Conservation (phyloP, 2,329 filamentous ascomycete species). For the Aspergillus thermomutatus region DNA sequence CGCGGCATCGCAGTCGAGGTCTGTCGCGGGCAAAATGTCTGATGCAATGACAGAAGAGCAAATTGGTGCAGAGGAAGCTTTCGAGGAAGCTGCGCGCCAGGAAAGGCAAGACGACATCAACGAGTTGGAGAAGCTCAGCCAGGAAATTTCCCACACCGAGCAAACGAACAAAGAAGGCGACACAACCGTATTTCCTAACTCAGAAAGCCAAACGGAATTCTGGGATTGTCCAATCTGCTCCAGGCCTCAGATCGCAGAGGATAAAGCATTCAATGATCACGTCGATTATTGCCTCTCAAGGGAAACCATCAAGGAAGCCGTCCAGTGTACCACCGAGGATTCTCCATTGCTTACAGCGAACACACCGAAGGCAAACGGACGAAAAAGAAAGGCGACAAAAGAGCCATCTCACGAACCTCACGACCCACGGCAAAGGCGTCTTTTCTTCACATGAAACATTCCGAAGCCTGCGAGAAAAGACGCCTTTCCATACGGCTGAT, state of each 20-base stretch:
- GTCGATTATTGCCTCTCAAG: conserved; percentile 88
- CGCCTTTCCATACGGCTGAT: neutral
- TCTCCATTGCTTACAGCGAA: conserved; percentile 3
- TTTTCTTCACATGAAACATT: conserved; percentile 31
- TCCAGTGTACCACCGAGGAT: conserved; percentile 51
- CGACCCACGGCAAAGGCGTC: conserved; percentile 32
- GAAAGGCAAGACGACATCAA: conserved; percentile 60
- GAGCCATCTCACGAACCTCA: conserved; percentile 25
- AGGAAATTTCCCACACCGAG: conserved; percentile 41
- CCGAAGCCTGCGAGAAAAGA: neutral
- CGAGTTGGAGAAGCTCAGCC: conserved; percentile 60
- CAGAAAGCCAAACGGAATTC: conserved; percentile 41
- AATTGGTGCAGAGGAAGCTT: conserved; percentile 64
- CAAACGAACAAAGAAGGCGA: conserved; percentile 24
- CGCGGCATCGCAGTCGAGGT: conserved; percentile 20
- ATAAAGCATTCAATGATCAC: conserved; percentile 80
- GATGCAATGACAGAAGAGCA: conserved; percentile 55
- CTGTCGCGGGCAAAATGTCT: conserved; percentile 6
- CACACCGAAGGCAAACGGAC: conserved; percentile 10
- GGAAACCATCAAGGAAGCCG: conserved; percentile 78
- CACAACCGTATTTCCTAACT: conserved; percentile 1
- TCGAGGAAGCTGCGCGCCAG: conserved; percentile 59
- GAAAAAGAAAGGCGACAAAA: conserved; percentile 38
- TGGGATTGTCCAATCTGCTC: conserved; percentile 90
- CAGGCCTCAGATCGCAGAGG: conserved; percentile 70